A percentile compares a stretch with the other conserved stretches of the same genome.
These are phyloP conservation scores for Nelumbo lutea DNA, from an alignment of 164 flowering plant genomes.

Conservation along the genomic window DNA sequence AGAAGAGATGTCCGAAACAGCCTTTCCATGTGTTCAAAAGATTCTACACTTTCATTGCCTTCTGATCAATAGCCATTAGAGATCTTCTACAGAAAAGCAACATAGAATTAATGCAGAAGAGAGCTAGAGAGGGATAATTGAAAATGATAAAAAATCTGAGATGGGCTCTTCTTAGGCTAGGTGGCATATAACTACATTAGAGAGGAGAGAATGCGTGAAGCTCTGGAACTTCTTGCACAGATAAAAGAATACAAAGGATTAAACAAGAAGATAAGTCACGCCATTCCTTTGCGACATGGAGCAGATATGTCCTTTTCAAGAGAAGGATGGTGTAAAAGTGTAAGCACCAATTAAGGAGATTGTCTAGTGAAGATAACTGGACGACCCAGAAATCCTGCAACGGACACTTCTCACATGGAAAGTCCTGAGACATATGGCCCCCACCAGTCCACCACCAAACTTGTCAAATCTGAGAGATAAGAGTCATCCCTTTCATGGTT, in stretches of 20 bases:
- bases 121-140: background rate
- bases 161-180: background rate
- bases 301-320: no score
- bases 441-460: no score
- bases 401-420: no score
- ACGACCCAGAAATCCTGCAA: no score
- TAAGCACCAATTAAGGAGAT: no score
- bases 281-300: background rate
- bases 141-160: background rate
- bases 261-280: slow-evolving; percentile 14
- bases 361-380: no score
- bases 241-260: background rate
- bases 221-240: slow-evolving; percentile 4
- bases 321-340: no score
- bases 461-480: no score
- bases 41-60: background rate
- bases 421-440: no score
- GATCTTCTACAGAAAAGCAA: background rate
- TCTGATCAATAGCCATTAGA: background rate
- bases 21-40: slow-evolving; percentile 4
- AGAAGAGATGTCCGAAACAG: slow-evolving; percentile 3
- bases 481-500: no score
- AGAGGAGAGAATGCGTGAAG: slow-evolving; percentile 11
- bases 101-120: background rate
- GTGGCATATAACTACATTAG: background rate